Evolutionary conservation across 2,329 filamentous ascomycete species (phyloP), one percentile per base, ranked within the genome.

Genomic region (Hymenoscyphus repandus): DNA sequence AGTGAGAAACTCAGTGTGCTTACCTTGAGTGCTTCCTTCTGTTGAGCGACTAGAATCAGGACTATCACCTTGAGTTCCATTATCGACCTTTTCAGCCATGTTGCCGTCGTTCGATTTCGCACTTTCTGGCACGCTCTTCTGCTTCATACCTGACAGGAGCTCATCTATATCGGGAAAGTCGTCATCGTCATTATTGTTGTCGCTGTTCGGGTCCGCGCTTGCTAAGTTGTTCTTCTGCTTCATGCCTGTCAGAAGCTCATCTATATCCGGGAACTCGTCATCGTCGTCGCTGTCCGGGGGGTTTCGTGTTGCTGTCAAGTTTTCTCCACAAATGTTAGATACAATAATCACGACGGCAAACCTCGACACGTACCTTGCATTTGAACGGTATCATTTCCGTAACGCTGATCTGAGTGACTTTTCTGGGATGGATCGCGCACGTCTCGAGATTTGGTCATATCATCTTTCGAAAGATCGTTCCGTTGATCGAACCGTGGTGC

Each of bases 1-100:
- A 55, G 13, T 55, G 18, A 51, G 52, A 51, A 32, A 49, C 42
- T 40, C 22, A 49, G 44, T 51, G 47, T 52, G 50, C 55, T 57
- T 38, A 57, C 52, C 52, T 55, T 43, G 20, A 51, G 39, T 55
- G 43, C 47, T 55, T 55, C 39, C 52, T 55, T 36, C 45, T 20
- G 36, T 49, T 15, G 40, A 52, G 48, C 42, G 47, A 47, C 42
- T 47, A 50, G 27, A 30, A 40, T 43, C 36, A 54, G 48, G 33
- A 50, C 53, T 52, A 36, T 45, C 30, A 55, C 50, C 47, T 50
- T 42, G 46, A 52, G 43, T 50, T 52, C 43, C 42, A 47, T 44
- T 50, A 12, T 50, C 36, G 45, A 52, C 39, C 27, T 43, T 51
- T 7, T 50, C 27, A 20, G 49, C 42, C 40, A 45, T 50, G 15